Conservation (phyloP, 2,329 filamentous ascomycete genomes). For the Amylocarpus encephaloides region DNA sequence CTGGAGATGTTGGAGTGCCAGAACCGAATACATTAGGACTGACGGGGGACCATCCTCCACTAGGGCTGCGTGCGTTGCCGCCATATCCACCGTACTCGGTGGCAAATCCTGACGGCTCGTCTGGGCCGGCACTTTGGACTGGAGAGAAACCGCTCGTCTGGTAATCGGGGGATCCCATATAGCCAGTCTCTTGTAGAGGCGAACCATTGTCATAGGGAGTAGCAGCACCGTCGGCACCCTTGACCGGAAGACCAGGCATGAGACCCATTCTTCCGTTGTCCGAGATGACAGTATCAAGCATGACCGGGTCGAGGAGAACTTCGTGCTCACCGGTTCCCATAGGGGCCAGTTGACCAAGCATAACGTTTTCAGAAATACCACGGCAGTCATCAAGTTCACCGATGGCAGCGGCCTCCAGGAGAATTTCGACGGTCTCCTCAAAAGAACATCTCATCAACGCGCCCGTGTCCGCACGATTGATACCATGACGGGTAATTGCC, state of each 20-base stretch:
- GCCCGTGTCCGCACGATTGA: constrained; percentile 96
- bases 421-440: constrained; percentile 97
- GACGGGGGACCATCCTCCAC: constrained; percentile 58
- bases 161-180: constrained; percentile 54
- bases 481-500: constrained; percentile 95
- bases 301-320: constrained; percentile 84
- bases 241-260: constrained; percentile 71
- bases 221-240: constrained; percentile 73
- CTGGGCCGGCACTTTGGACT: constrained; percentile 69
- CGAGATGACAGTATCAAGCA: constrained; percentile 91
- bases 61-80: constrained; percentile 56
- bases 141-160: constrained; percentile 66
- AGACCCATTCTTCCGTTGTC: constrained; percentile 83
- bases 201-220: constrained; percentile 92
- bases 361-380: constrained; percentile 97
- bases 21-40: constrained; percentile 44
- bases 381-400: constrained; percentile 97
- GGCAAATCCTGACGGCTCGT: constrained; percentile 58
- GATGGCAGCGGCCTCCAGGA: constrained; percentile 88
- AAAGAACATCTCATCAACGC: constrained; percentile 99
- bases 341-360: constrained; percentile 93
- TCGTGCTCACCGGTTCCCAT: constrained; percentile 97
- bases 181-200: constrained; percentile 67
- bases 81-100: constrained; percentile 50
- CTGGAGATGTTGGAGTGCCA: constrained; percentile 45